Conservation (phyloP, 495 filamentous ascomycete species). For the Aspergillus kassunensis region DNA sequence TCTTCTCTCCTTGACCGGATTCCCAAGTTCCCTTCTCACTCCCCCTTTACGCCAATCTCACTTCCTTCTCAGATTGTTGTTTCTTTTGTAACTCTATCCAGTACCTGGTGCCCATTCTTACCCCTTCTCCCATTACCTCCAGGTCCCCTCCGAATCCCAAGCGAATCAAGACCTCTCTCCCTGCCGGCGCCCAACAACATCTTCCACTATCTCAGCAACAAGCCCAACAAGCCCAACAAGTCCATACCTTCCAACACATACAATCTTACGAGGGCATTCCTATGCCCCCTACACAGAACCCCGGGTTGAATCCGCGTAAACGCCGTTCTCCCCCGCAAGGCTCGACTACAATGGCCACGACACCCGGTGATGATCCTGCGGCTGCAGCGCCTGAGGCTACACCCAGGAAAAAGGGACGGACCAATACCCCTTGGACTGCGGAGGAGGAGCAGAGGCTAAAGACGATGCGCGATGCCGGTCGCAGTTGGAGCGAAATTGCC, state of each 20-base stretch:
- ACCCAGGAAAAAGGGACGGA: conserved; percentile 84
- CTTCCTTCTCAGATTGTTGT: background rate
- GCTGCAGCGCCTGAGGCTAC: conserved; percentile 43
- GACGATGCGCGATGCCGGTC: conserved; percentile 86
- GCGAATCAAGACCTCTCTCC: conserved; percentile 40
- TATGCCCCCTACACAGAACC: conserved; percentile 35
- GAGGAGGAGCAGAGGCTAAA: conserved; percentile 91
- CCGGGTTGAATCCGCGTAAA: conserved; percentile 41
- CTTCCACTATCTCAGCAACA: conserved; percentile 41
- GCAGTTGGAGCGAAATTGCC: conserved; percentile 95
- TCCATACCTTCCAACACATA: conserved; percentile 39
- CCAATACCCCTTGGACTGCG: conserved; percentile 96
- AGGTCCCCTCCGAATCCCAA: conserved; percentile 45
- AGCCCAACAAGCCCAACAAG: conserved; percentile 12
- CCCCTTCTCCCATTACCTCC: conserved; percentile 8
- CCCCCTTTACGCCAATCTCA: background rate
- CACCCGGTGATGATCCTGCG: conserved; percentile 26
- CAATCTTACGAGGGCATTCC: conserved; percentile 40
- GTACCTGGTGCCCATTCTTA: background rate
- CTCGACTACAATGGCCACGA: conserved; percentile 31
- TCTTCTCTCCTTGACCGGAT: background rate
- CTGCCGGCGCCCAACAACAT: conserved; percentile 36
- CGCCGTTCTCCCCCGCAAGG: conserved; percentile 37
- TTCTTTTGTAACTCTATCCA: too few species aligned
- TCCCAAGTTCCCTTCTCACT: background rate